phyloP scores from a whole-genome alignment of 148 eudicot species.

The Cornus florida region DNA sequence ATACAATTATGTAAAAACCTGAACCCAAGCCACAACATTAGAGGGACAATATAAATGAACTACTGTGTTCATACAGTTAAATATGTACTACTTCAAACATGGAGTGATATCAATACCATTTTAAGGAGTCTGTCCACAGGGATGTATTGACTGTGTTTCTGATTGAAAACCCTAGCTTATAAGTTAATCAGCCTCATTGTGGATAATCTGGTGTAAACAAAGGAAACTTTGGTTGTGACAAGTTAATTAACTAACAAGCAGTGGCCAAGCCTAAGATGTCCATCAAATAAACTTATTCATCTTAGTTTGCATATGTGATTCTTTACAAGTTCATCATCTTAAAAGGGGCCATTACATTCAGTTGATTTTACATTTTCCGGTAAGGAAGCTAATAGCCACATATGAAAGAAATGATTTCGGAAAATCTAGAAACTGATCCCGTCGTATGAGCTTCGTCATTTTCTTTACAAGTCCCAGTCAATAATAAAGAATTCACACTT shows the following conservation, averaged over 20 bases:
- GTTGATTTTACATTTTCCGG: not conserved
- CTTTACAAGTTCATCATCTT: not conserved
- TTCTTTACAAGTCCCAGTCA: not conserved
- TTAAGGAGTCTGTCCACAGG: not conserved
- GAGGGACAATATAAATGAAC: not conserved
- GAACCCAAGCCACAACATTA: not conserved
- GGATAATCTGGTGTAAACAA: not conserved
- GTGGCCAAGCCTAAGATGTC: no score
- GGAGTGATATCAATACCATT: not conserved
- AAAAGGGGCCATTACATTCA: not conserved
- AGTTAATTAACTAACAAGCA: not conserved
- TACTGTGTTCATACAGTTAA: not conserved
- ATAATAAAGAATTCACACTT: not conserved
- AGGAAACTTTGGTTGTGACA: not conserved
- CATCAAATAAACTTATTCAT: no score
- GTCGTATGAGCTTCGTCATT: not conserved
- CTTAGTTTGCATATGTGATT: no score
- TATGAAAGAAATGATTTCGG: not conserved
- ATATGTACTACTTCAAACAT: not conserved
- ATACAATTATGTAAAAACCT: not conserved
- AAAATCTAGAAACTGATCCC: not conserved
- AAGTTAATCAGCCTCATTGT: no score
- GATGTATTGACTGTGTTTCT: not conserved
- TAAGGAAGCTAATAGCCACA: not conserved
- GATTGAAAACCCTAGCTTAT: not conserved